Percentiles rank a stretch among this genome's conserved stretches.
These are phyloP conservation scores for Coriolopsis trogii DNA, from an alignment of 1,284 basidiomycete genomes.

Conservation along the genomic window DNA sequence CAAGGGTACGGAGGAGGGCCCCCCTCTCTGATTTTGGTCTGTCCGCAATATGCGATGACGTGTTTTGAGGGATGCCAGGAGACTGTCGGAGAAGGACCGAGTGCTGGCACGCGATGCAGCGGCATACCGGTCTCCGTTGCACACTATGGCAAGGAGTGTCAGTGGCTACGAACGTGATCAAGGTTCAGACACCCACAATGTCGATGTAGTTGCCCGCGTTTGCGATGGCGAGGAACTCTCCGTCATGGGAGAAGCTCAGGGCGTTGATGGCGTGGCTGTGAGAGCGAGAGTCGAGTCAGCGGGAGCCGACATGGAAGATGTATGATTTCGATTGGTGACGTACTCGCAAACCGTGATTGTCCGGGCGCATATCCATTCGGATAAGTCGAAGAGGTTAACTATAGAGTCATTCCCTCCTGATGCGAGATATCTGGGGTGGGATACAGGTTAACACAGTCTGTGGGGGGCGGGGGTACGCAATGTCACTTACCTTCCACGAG, in stretches of 20 bases:
- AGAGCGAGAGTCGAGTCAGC: constrained; percentile 5
- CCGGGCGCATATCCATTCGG: constrained; percentile 76
- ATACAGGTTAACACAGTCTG: background rate
- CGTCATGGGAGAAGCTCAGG: constrained; percentile 82
- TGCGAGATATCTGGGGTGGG: constrained; percentile 60
- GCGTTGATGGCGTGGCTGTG: constrained; percentile 67
- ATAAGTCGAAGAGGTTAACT: constrained; percentile 74
- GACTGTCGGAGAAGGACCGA: constrained; percentile 68
- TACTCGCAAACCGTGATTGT: constrained; percentile 81
- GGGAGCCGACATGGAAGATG: background rate
- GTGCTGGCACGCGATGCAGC: constrained; percentile 67
- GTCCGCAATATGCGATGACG: constrained; percentile 77
- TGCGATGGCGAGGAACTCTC: constrained; percentile 78
- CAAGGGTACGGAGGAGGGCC: constrained; percentile 63
- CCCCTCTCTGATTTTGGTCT: constrained; percentile 63
- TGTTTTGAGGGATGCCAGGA: constrained; percentile 81
- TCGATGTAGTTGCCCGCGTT: constrained; percentile 74
- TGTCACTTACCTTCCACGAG: constrained; percentile 67
- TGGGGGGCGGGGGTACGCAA: too few relatives aligned
- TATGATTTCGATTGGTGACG: constrained; percentile 32
- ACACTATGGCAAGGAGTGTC: constrained; percentile 63
- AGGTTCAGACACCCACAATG: constrained; percentile 65
- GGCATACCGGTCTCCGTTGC: constrained; percentile 73
- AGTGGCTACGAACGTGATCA: too few relatives aligned
- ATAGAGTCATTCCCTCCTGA: constrained; percentile 81